Evolutionary conservation across 208 protist genomes (phyloP).

Genomic region (Acanthamoeba triangularis): DNA sequence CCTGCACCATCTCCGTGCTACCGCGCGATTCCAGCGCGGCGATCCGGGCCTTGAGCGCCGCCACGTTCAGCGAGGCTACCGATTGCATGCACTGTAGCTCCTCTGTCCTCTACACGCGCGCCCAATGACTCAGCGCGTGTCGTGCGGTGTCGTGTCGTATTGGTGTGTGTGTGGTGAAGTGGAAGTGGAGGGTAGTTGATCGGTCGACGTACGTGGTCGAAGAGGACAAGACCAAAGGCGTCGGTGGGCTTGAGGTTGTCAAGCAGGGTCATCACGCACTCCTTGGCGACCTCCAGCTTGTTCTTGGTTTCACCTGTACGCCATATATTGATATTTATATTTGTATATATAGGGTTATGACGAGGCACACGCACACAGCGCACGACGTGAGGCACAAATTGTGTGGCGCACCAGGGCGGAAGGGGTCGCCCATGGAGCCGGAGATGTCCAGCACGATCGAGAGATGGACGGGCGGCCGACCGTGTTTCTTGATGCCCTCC

Average conservation of each 20-base stretch:
- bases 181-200: no score
- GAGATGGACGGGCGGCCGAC: background rate
- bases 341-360: no score
- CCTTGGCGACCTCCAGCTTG: constrained; percentile 15
- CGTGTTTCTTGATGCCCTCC: background rate
- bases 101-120: background rate
- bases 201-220: background rate
- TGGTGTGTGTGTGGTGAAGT: background rate
- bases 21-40: background rate
- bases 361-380: background rate
- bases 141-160: no score
- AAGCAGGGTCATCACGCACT: background rate
- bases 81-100: background rate
- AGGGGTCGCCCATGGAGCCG: background rate
- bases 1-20: background rate
- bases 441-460: constrained; percentile 3
- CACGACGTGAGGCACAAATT: background rate
- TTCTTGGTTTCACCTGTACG: background rate
- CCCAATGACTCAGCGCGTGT: rapidly evolving
- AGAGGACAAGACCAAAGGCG: background rate
- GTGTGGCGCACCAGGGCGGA: background rate
- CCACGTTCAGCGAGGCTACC: background rate
- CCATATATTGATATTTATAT: no score
- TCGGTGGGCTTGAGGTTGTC: background rate
- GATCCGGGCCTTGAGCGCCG: background rate